Percentiles rank a stretch among this genome's conserved stretches.
Conservation (phyloP, 2,329 filamentous ascomycete genomes). For the Cercospora berteroae region DNA sequence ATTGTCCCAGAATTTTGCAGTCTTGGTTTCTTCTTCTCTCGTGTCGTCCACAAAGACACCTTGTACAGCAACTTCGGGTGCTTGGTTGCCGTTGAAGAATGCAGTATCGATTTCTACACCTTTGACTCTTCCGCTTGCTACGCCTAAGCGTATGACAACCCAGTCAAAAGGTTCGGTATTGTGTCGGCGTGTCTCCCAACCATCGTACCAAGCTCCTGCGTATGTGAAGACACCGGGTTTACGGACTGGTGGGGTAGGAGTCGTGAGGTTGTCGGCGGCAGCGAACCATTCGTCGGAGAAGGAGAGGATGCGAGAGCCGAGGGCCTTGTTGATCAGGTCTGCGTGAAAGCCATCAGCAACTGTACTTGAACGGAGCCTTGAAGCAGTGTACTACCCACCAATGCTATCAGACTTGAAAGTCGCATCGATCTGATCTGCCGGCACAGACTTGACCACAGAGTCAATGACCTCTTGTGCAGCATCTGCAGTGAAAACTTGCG, state of each 20-base stretch:
- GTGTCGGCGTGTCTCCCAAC: constrained; percentile 63
- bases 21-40: constrained; percentile 60
- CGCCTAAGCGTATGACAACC: constrained; percentile 59
- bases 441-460: constrained; percentile 38
- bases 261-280: constrained; percentile 58
- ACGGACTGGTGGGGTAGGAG: constrained; percentile 55
- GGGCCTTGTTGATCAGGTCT: constrained; percentile 55
- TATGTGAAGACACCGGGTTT: constrained; percentile 59
- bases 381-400: constrained; percentile 33
- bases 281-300: constrained; percentile 64
- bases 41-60: constrained; percentile 67
- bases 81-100: constrained; percentile 80
- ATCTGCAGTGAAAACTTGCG: constrained; percentile 36
- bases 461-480: constrained; percentile 33
- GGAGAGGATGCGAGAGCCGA: constrained; percentile 54
- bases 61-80: constrained; percentile 74
- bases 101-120: constrained; percentile 79
- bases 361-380: not conserved
- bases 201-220: constrained; percentile 63
- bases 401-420: constrained; percentile 57
- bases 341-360: not conserved
- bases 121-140: constrained; percentile 66
- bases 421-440: constrained; percentile 52
- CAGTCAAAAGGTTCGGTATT: constrained; percentile 59
- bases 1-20: constrained; percentile 61